Evolutionary conservation across 2,329 filamentous ascomycete species (phyloP).

Genomic region (Penicillium decumbens): DNA sequence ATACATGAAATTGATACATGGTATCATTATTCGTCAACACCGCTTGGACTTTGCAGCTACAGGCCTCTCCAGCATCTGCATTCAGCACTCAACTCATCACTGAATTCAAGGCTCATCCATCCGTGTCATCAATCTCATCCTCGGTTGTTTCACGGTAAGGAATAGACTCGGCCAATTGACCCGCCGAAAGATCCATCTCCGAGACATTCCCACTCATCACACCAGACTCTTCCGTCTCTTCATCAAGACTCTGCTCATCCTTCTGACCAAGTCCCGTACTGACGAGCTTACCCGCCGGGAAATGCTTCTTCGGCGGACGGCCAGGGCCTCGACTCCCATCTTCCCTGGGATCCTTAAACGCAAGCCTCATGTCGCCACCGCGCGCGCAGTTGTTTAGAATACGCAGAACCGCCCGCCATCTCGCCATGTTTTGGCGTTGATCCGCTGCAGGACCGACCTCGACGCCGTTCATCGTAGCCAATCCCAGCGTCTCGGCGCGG

Average conservation of each 20-base stretch:
- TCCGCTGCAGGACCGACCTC: constrained; percentile 48
- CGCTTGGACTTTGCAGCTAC: not conserved
- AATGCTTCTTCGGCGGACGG: constrained; percentile 12
- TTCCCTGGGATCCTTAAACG: constrained; percentile 18
- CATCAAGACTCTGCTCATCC: constrained; percentile 10
- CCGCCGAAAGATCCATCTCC: constrained; percentile 8
- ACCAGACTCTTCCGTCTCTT: constrained; percentile 1
- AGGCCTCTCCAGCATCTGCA: too few relatives aligned
- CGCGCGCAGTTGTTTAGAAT: constrained; percentile 39
- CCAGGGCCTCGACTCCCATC: constrained; percentile 16
- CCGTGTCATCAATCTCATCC: not conserved
- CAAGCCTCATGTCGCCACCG: constrained; percentile 23
- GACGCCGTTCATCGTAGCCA: constrained; percentile 52
- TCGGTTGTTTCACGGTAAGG: constrained; percentile 6
- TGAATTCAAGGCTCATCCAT: too few relatives aligned
- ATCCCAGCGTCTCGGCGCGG: constrained; percentile 52
- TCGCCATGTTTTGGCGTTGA: constrained; percentile 40
- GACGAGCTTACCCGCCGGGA: constrained; percentile 39
- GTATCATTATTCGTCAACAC: not conserved
- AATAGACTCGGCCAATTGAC: constrained; percentile 4
- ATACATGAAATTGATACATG: not conserved
- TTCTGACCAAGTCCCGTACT: constrained; percentile 31
- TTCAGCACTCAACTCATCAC: too few relatives aligned
- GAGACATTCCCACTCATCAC: constrained; percentile 1
- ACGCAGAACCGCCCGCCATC: constrained; percentile 46